Conservation (phyloP, 352 stramenopile species). For the Pythium graminicola region DNA sequence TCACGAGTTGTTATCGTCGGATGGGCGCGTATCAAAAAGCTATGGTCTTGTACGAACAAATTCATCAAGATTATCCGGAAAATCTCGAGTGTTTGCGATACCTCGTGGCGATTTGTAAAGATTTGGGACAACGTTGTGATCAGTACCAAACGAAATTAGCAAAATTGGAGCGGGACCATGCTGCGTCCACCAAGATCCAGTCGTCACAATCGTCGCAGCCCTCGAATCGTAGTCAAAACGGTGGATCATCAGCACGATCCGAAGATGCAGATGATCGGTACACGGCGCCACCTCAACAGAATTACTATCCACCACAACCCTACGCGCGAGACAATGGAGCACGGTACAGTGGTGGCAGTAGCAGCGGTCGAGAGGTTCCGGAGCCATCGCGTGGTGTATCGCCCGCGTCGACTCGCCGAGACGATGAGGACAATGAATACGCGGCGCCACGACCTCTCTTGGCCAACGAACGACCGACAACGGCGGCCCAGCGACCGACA, state of each 20-base stretch:
- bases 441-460: constrained; percentile 31
- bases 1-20: constrained; percentile 93
- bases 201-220: constrained; percentile 1
- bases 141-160: constrained; percentile 90
- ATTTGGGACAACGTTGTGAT: constrained; percentile 89
- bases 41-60: constrained; percentile 92
- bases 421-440: constrained; percentile 37
- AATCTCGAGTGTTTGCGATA: constrained; percentile 90
- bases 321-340: constrained; percentile 18
- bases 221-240: constrained; percentile 2
- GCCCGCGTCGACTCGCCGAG: constrained; percentile 18
- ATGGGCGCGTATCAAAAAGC: constrained; percentile 91
- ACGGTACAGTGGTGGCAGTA: constrained; percentile 6
- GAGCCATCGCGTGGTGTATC: constrained; percentile 3
- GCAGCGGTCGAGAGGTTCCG: constrained; percentile 1
- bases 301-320: constrained; percentile 24
- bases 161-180: constrained; percentile 79
- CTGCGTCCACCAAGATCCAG: constrained; percentile 33
- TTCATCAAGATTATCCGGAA: constrained; percentile 92
- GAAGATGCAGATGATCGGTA: constrained; percentile 30
- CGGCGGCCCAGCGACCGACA: constrained; percentile 20
- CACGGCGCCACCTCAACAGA: constrained; percentile 14
- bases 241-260: constrained; percentile 21
- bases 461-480: constrained; percentile 25
- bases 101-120: constrained; percentile 93